Percentiles rank a stretch among this genome's conserved stretches.
Conservation (phyloP, 352 stramenopile species). For the Globisporangium irregulare region DNA sequence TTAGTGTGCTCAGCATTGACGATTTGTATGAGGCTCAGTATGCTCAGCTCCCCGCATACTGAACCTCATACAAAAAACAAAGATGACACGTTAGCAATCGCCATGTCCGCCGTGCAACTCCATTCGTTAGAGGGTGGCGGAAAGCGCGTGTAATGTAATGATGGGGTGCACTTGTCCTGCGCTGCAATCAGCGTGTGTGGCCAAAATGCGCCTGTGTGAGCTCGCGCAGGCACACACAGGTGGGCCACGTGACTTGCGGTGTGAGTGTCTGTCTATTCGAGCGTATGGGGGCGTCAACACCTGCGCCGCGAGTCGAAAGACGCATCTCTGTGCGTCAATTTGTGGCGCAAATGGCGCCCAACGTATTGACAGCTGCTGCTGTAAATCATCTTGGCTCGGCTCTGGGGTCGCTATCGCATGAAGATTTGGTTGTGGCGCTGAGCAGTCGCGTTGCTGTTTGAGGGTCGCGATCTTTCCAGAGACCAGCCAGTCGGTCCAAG, state of each 20-base stretch:
- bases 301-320: not conserved
- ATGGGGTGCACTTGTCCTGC: not conserved
- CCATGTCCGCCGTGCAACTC: not conserved
- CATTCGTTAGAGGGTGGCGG: slow-evolving; percentile 1
- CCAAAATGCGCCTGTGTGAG: not conserved
- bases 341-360: not conserved
- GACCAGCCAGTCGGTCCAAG: not conserved
- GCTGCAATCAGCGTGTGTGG: not conserved
- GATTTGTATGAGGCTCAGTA: not conserved
- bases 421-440: not conserved
- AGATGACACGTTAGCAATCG: not conserved
- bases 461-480: slow-evolving; percentile 13
- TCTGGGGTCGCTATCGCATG: not conserved
- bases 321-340: not conserved
- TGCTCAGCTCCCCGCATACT: not conserved
- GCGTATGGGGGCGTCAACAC: not conserved
- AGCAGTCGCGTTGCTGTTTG: not conserved
- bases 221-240: not conserved
- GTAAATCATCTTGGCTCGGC: not conserved
- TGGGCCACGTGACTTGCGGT: not conserved
- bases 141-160: not conserved
- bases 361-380: not conserved
- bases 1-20: not conserved
- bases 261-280: not conserved
- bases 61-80: not conserved